Percentiles rank a stretch among this genome's conserved stretches.
phyloP scores from a whole-genome alignment of 345 rosid species.

The Hypericum androsaemum region DNA sequence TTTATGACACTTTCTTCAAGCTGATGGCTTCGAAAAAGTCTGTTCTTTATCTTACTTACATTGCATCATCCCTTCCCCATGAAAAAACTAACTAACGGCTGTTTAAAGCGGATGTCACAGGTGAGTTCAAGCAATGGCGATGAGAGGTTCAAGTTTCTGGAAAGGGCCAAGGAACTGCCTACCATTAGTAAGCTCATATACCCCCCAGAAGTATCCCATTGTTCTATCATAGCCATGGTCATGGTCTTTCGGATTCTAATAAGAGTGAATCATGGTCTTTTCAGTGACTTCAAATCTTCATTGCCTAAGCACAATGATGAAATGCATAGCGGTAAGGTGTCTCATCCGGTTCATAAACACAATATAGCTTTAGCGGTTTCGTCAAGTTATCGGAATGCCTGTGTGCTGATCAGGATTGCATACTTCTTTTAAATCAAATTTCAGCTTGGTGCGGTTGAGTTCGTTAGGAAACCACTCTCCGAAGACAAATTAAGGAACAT shows the following conservation, averaged over 20 bases:
- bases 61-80: no score
- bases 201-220: no score
- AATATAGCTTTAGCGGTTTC: not conserved
- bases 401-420: no score
- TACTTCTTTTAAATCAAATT: no score
- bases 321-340: constrained; percentile 79
- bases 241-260: no score
- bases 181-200: constrained; percentile 57
- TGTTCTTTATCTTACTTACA: no score
- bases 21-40: no score
- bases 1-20: no score
- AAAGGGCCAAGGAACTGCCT: constrained; percentile 69
- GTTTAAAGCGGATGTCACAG: constrained; percentile 20
- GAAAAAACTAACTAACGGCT: no score
- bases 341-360: not conserved
- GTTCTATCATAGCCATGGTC: no score
- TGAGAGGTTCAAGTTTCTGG: constrained; percentile 68
- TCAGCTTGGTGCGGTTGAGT: constrained; percentile 97
- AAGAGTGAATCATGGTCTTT: not conserved
- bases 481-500: constrained; percentile 76
- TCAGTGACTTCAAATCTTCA: constrained; percentile 73
- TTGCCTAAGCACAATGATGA: constrained; percentile 83
- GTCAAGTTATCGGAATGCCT: no score
- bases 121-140: constrained; percentile 33
- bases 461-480: constrained; percentile 71